Base-by-base conservation (phyloP, 257 asterid genomes). In the Solanum dulcamara region DNA sequence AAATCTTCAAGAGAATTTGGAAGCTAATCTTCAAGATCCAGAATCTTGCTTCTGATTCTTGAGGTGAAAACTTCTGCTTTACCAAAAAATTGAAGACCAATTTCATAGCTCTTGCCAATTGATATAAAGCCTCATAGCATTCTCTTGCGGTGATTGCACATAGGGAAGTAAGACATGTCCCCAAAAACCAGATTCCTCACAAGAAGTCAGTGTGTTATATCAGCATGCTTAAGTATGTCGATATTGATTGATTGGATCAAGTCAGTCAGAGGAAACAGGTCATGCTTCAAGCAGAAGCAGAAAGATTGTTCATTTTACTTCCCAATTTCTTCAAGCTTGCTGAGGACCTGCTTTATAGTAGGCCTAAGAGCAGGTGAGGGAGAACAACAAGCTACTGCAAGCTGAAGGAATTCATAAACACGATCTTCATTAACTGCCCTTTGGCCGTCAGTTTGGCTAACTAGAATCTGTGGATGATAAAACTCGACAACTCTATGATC, bases 381-480 rank as follows among this genome's bases (percentile, higher is more conserved):
- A 12, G 98, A 93, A 77, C 99, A 96, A 82, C 98, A 94, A 84
- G 96, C 97, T 97, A 92, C 89, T 0, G 99, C 97, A 10, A 96
- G 93, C 62, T 93, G 95, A 89, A 92, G 94, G 81, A 90, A 85
- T 87, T 88, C 86, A 79, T 92, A 67, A 60, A 94, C 79, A 33
- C 88, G 84, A 83, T 92, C 95, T 87, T 94, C 93, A 0, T 72
- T 87, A 9, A 35, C 86, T 0, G 79, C 88, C 83, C 85, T 86
- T 88, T 88, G 87, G 51, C 88, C 94, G 7, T 86, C 80, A 81
- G 86, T 90, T 35, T 90, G 86, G 42, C 94, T 91, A n/a, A 87
- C 86, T 60, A 93, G 89, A 90, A 94, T 88, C 13, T 87, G 90
- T 0, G 96, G 98, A 81, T 90, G 95, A 87, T 90, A 93, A 88